These are phyloP conservation scores for Geosmithia morbida DNA, from an alignment of 2,329 filamentous ascomycete genomes.

Conservation along the genomic window DNA sequence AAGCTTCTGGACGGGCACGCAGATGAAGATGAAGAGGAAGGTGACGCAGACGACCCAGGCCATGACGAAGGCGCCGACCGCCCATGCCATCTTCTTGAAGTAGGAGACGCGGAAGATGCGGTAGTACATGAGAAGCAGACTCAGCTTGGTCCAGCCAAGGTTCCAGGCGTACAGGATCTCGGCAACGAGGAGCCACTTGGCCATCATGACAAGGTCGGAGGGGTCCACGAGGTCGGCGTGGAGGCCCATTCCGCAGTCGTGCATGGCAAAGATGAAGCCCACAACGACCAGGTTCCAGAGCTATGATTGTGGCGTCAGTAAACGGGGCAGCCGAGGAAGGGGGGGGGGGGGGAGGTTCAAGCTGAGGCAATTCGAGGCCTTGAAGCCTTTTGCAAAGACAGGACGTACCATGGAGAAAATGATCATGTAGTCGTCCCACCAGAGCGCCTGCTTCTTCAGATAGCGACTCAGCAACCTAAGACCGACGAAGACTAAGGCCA, in stretches of 20 bases:
- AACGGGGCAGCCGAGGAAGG: background rate
- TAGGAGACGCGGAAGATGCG: slow-evolving; percentile 31
- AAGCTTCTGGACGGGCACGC: slow-evolving; percentile 30
- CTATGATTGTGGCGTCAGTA: slow-evolving; percentile 8
- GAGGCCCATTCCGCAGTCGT: slow-evolving; percentile 28
- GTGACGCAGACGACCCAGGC: slow-evolving; percentile 31
- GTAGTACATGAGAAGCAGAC: slow-evolving; percentile 35
- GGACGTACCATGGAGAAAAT: slow-evolving; percentile 28
- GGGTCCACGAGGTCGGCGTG: slow-evolving; percentile 24
- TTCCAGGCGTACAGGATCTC: slow-evolving; percentile 33
- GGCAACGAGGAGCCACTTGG: slow-evolving; percentile 30
- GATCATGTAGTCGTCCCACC: slow-evolving; percentile 37
- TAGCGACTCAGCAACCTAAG: slow-evolving; percentile 25
- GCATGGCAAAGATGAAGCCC: slow-evolving; percentile 33
- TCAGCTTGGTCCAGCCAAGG: slow-evolving; percentile 33
- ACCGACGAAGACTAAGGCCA: slow-evolving; percentile 21
- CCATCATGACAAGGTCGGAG: slow-evolving; percentile 23
- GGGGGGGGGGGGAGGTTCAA: background rate
- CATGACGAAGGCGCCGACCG: slow-evolving; percentile 26
- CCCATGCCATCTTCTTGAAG: slow-evolving; percentile 25
- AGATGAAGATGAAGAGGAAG: slow-evolving; percentile 36
- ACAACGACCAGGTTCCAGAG: slow-evolving; percentile 25
- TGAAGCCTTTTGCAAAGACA: too few relatives aligned
- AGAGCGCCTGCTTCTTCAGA: slow-evolving; percentile 25
- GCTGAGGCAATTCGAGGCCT: background rate